These are phyloP conservation scores for Xylariaceae sp. DNA, from an alignment of 2,329 filamentous ascomycete species.

Conservation along the genomic window DNA sequence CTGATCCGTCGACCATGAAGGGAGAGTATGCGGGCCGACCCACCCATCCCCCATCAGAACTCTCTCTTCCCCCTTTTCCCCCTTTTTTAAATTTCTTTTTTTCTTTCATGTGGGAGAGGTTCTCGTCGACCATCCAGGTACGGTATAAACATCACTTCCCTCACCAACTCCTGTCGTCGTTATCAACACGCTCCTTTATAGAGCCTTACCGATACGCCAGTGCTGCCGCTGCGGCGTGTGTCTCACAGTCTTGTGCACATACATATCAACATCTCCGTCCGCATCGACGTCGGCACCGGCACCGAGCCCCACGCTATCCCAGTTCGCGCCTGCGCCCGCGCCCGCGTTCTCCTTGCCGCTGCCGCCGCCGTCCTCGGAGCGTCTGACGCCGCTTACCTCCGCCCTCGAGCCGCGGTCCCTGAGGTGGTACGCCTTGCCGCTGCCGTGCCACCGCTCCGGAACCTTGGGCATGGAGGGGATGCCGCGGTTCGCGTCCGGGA, in stretches of 20 bases:
- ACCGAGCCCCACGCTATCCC: not conserved
- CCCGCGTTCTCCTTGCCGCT: not conserved
- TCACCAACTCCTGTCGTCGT: no score
- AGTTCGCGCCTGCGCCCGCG: constrained; percentile 11
- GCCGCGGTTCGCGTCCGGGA: constrained; percentile 54
- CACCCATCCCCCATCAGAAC: no score
- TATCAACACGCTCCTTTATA: no score
- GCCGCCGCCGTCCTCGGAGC: constrained; percentile 23
- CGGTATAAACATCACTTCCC: no score
- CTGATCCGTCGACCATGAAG: no score
- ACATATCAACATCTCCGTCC: constrained; percentile 26
- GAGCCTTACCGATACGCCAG: constrained; percentile 27
- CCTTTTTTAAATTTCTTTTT: no score
- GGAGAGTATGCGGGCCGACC: no score
- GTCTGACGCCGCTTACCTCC: not conserved
- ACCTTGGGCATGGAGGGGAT: constrained; percentile 53
- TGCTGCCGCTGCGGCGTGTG: constrained; percentile 2
- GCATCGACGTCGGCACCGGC: constrained; percentile 13
- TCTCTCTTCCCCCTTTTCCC: no score
- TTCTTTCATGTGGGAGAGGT: no score
- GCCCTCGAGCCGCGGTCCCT: constrained; percentile 24
- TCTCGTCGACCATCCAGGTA: no score
- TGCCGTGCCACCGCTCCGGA: constrained; percentile 47
- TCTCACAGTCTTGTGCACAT: not conserved
- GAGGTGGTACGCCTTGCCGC: constrained; percentile 23